Evolutionary conservation across 2,329 filamentous ascomycete species (phyloP), one percentile per base, ranked within the genome.

Genomic region (Bimuria novae-zelandiae): DNA sequence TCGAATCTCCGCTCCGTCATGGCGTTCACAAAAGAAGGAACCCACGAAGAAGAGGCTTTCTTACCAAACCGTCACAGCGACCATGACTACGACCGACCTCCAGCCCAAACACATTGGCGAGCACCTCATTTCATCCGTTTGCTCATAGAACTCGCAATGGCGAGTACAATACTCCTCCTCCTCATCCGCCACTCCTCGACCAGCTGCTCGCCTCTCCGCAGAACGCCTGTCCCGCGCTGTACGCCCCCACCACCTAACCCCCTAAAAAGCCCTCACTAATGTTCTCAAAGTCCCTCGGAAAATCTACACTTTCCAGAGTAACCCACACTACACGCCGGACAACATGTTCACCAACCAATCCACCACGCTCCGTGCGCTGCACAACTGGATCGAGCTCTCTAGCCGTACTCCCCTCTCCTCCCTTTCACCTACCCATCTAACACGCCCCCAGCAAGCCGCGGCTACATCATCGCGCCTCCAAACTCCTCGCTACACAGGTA

Each of bases 331-430:
- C 51, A 51, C 55, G 3, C 55, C 51, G 7, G 57, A 65, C 32
- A 55, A 56, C 37, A 65, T 65, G 62, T 65, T 65, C 54, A 52
- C 61, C 32, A 65, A 63, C 52, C 55, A 62, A 44, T 50, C 54
- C 2, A 50, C 49, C 2, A 65, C 59, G 0, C 57, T 65, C 5
- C 56, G 56, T 19, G 60, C 62, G 16, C 55, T 65, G 1, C 62
- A 65, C 39, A 61, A 62, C 41, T 65, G 62, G 62, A 63, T 65
- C 17, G 49, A 51, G n/a, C 51, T 65, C 33, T 61, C 59, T 27
- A 46, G 43, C n/a, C 55, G 56, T 59, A 57, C 10, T 8, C 35
- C 19, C 7, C 29, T 25, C 16, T 44, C 7, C 27, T 19, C 32
- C 21, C 11, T 12, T 22, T 35, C 41, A 12, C 8, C 5, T n/a